Evolutionary conservation across 129 eudicot species (phyloP).

Genomic region (Dittrichia graveolens): DNA sequence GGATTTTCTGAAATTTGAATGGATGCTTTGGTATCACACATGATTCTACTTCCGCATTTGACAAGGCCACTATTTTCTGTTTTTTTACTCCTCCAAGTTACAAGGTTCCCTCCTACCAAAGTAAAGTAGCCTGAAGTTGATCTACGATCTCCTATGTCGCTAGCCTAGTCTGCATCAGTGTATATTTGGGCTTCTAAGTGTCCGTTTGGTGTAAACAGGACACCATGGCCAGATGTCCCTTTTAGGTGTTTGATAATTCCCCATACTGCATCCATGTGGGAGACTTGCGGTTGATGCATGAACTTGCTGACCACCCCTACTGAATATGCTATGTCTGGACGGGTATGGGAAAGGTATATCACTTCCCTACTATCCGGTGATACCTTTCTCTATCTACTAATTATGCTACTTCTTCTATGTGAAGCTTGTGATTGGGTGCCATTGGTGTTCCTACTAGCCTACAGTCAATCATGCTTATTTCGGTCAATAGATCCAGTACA

Average conservation of each 20-base stretch:
- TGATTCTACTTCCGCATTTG: no score
- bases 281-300: background rate
- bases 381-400: background rate
- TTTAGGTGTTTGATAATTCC: background rate
- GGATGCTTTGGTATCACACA: no score
- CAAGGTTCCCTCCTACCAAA: no score
- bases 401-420: background rate
- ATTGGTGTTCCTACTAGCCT: background rate
- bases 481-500: background rate
- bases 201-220: background rate
- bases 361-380: background rate
- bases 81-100: no score
- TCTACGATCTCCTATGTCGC: background rate
- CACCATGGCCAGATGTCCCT: background rate
- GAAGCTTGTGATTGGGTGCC: background rate
- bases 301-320: background rate
- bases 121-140: no score
- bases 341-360: background rate
- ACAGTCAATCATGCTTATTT: background rate
- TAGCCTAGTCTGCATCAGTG: no score
- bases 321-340: background rate
- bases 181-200: no score
- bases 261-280: background rate
- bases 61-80: no score
- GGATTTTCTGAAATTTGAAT: no score